Base-by-base conservation (phyloP, 1,284 basidiomycete genomes). In the Tilletiopsis washingtonensis region DNA sequence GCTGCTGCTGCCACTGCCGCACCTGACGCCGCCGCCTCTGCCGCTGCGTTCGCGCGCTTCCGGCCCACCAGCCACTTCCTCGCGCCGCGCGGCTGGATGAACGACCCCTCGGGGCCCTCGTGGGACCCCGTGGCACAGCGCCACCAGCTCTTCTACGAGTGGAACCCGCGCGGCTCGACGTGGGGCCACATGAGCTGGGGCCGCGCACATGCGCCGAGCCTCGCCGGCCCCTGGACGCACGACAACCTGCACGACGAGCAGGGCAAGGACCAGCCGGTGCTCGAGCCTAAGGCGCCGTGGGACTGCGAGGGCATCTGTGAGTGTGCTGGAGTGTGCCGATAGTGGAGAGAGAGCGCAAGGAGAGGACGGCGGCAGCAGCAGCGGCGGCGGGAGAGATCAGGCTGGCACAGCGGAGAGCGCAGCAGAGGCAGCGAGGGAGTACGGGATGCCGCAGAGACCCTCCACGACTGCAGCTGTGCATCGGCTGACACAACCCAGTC, bases 131-230 rank as follows among this genome's bases (percentile, higher is more conserved):
- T 50, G 32, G 56, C 61, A 0, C 49, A 54, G 9, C 49, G 58
- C 29, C 62, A 57, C 37, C 63, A 65, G 27, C 51, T 65, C 19
- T 61, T 60, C 50, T 65, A 61, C 29, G 50, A 65, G 27, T 65
- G 60, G 56, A 65, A 65, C 20, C 63, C 63, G 1, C 40, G 51
- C 15, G 56, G 53, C 5, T 58, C 61, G 2, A 60, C 54, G 0
- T 65, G 63, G 63, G 63, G 63, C 36, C 59, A 54, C 52, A 63
- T 65, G 50, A 51, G 48, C 43, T 65, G 63, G 63, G 56, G 58
- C 2, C 63, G 63, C 24, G 59, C 56, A 5, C 54, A 45, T 39
- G 61, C 61, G 38, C 19, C n/a, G 14, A 56, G 62, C 29, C 49
- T 65, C 45, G 49, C 62, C 17, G 32, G 32, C 12, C 58, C 55